These are phyloP conservation scores for Marasmius sp. DNA, from an alignment of 1,284 basidiomycete genomes.

Conservation along the genomic window DNA sequence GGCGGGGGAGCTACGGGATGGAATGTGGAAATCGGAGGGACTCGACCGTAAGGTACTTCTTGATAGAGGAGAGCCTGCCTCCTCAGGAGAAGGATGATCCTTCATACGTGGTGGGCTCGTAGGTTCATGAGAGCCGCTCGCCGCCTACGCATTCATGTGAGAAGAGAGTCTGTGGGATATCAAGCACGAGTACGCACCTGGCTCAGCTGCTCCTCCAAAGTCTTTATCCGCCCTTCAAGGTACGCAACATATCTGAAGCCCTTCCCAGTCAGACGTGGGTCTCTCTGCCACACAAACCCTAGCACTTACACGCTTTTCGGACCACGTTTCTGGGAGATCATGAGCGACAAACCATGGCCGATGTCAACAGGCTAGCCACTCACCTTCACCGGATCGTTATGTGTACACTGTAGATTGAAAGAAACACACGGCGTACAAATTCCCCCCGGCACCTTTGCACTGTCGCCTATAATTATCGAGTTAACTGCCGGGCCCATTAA, in stretches of 20 bases:
- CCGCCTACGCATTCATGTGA: neutral
- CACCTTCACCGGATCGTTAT: slow-evolving; percentile 3
- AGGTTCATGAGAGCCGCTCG: neutral
- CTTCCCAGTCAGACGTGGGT: no score
- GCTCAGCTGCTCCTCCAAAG: neutral
- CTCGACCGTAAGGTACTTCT: neutral
- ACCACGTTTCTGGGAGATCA: neutral
- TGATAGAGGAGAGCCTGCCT: neutral
- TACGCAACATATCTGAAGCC: neutral
- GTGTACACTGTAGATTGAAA: neutral
- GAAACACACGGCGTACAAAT: neutral
- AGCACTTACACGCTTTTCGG: slow-evolving; percentile 1
- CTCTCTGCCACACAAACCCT: no score
- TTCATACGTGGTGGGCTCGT: neutral
- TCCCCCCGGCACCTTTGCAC: neutral
- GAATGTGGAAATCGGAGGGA: neutral
- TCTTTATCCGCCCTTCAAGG: neutral
- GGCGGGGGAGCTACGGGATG: neutral
- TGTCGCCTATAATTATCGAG: neutral
- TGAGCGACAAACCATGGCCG: neutral
- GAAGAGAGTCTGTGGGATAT: neutral
- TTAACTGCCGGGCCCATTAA: no score
- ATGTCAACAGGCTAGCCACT: neutral
- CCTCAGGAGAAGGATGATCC: neutral
- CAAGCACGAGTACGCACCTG: neutral